A percentile compares a stretch with the other conserved stretches of the same genome.
phyloP scores from a whole-genome alignment of 345 rosid genomes.

The Triadica sebifera region DNA sequence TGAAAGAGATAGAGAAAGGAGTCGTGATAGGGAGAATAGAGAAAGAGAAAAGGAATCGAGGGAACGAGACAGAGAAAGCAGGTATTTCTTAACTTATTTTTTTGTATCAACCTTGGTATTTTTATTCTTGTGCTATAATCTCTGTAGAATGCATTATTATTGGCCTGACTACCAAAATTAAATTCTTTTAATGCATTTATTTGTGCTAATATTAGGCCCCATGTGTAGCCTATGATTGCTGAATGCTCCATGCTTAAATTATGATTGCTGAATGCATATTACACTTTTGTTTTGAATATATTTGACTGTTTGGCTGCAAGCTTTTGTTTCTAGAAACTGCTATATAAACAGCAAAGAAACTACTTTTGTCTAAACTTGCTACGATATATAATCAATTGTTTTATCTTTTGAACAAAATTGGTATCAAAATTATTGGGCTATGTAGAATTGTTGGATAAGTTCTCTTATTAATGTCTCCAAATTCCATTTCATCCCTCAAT shows the following conservation, averaged over 20 bases:
- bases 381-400: neutral
- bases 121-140: neutral
- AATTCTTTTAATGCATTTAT: neutral
- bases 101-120: neutral
- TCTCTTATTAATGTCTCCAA: neutral
- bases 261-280: neutral
- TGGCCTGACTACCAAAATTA: neutral
- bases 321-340: neutral
- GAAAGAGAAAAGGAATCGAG: constrained; percentile 63
- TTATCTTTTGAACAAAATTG: neutral
- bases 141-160: neutral
- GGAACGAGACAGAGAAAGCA: constrained; percentile 73
- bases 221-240: neutral
- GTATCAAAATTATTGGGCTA: neutral
- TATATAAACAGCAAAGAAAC: neutral
- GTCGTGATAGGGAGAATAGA: constrained; percentile 45
- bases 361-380: neutral
- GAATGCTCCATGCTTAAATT: too few species aligned
- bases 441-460: neutral
- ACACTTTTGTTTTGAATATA: neutral
- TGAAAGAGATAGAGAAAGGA: constrained; percentile 44
- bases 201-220: neutral
- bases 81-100: constrained; percentile 39
- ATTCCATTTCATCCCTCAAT: neutral
- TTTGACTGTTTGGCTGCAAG: neutral